Evolutionary conservation across 1,139 yeast genomes (phyloP).

Genomic region (Kodamaea anthophila): DNA sequence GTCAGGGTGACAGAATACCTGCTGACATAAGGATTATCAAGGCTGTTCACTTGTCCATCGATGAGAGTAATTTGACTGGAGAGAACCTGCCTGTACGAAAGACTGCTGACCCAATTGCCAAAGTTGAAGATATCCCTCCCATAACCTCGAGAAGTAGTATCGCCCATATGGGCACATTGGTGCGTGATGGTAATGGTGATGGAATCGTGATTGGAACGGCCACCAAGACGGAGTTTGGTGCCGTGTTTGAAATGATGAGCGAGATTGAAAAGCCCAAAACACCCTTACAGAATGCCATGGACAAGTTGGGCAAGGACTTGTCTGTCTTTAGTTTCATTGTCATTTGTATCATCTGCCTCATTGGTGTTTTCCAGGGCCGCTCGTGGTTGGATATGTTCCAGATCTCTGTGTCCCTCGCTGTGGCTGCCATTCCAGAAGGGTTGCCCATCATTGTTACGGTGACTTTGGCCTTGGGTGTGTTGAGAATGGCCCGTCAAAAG

Average conservation of each 20-base stretch:
- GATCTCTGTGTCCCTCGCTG: slow-evolving; percentile 91
- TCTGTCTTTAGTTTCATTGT: slow-evolving; percentile 76
- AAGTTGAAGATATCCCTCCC: slow-evolving; percentile 27
- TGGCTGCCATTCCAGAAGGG: slow-evolving; percentile 98
- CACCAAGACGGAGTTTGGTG: slow-evolving; percentile 81
- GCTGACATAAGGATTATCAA: slow-evolving; percentile 82
- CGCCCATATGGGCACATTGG: slow-evolving; percentile 94
- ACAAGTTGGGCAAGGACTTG: slow-evolving; percentile 82
- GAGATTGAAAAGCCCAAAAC: slow-evolving; percentile 93
- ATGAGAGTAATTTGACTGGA: slow-evolving; percentile 91
- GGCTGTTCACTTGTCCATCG: slow-evolving; percentile 73
- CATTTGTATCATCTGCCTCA: slow-evolving; percentile 78
- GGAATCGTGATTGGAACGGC: slow-evolving; percentile 95
- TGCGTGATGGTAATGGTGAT: slow-evolving; percentile 86
- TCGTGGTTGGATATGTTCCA: slow-evolving; percentile 97
- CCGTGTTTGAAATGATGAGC: slow-evolving; percentile 85
- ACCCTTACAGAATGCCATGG: slow-evolving; percentile 92
- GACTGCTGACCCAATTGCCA: slow-evolving; percentile 28
- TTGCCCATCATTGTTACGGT: slow-evolving; percentile 95
- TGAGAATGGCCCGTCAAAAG: slow-evolving; percentile 88
- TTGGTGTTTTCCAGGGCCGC: slow-evolving; percentile 87
- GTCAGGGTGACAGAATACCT: slow-evolving; percentile 91
- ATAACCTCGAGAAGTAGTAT: slow-evolving; percentile 66
- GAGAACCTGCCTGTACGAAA: slow-evolving; percentile 85
- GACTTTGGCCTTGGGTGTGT: slow-evolving; percentile 88